Evolutionary conservation across 192 early-diverging fungal species (phyloP), one percentile per base, ranked within the genome.

Genomic region (Coemansia sp.): DNA sequence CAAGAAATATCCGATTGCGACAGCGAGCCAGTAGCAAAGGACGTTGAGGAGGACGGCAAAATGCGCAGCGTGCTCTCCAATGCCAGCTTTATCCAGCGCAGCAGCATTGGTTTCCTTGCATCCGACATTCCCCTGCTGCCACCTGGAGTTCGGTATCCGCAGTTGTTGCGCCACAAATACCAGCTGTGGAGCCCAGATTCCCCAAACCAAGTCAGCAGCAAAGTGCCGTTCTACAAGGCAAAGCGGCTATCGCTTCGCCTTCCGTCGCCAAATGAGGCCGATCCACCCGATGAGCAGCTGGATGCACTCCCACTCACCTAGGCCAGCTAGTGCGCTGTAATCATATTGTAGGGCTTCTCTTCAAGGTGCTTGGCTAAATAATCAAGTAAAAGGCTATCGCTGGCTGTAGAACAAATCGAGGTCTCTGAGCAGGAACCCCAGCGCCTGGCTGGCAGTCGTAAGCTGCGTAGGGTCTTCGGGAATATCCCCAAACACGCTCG

Each of bases 31-130:
- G 48, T 69, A 31, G 24, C 62, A 23, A 69, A 63, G 33, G 79
- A 73, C 6, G 53, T 82, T 10, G 79, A 82, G 39, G 79, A 82
- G 13, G 79, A 82, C 24, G 66, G 79, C 39, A 82, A 82, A 36
- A 77, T 82, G 75, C 70, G 79, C 24, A 37, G 48, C 21, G 36
- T 77, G 45, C 75, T 82, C 10, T 68, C 66, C 18, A 70, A 82
- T 48, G 40, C 71, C 51, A 64, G 56, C 9, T 82, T 82, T 35
- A 60, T 82, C 20, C 59, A 57, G 11, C 18, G 3, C 28, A 37
- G 38, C 9, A 56, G 38, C 65, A 21, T 58, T 1, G 77, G 63
- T 2, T 14, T 10, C 0, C 48, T 80, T n/a, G 16, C 28, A 23
- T 42, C 60, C 1, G 50, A 36, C 5, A 11, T 66, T 16, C 43